phyloP scores from a whole-genome alignment of 495 filamentous ascomycete species.

The Penicillium fimorum region DNA sequence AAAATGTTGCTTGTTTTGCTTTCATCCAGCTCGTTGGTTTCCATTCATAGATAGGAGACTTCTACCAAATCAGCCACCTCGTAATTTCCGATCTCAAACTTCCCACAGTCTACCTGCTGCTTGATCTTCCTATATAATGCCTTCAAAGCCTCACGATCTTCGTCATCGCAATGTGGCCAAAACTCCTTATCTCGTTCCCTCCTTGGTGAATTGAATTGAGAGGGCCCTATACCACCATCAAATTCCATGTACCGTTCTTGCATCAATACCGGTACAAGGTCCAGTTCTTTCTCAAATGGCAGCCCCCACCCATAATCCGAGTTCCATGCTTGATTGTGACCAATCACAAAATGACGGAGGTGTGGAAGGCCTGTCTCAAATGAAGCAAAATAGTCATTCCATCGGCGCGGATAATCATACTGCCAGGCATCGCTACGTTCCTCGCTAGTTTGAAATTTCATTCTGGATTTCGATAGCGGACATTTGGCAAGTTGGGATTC shows the following conservation, averaged over 20 bases:
- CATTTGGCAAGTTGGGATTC: background rate
- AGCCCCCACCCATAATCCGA: background rate
- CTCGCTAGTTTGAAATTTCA: background rate
- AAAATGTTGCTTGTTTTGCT: too few relatives aligned
- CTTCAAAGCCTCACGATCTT: conserved; percentile 8
- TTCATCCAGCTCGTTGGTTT: too few relatives aligned
- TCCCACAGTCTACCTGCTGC: conserved; percentile 2
- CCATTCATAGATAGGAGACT: background rate
- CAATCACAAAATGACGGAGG: conserved; percentile 21
- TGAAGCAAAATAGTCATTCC: conserved; percentile 23
- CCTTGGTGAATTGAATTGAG: background rate
- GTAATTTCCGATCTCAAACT: background rate
- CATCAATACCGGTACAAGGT: conserved; percentile 4
- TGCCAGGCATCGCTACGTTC: background rate
- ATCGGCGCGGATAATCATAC: conserved; percentile 20
- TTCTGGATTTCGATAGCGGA: conserved; percentile 3
- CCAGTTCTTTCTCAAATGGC: conserved; percentile 19
- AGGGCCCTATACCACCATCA: background rate
- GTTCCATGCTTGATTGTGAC: conserved; percentile 7
- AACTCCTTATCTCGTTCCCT: background rate
- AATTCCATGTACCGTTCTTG: conserved; percentile 7
- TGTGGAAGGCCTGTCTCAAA: conserved; percentile 13
- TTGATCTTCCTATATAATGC: background rate
- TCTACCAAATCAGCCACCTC: background rate
- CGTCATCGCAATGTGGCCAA: conserved; percentile 3